Evolutionary conservation across 805 yeast species (phyloP).

Genomic region (Candida multigemmis): DNA sequence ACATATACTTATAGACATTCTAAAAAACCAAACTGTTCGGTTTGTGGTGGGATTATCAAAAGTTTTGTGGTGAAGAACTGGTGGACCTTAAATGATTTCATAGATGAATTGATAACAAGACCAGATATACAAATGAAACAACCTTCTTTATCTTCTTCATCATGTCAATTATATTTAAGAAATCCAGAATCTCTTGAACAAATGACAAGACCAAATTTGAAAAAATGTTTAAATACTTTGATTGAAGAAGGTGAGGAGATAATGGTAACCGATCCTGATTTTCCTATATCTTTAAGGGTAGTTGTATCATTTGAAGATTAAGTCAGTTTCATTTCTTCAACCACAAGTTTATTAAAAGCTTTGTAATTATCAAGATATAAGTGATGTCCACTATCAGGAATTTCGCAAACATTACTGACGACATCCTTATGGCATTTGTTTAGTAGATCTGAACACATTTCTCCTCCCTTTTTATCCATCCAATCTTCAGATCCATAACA

Average conservation of each 20-base stretch:
- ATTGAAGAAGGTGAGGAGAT: slow-evolving; percentile 39
- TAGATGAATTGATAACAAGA: slow-evolving; percentile 26
- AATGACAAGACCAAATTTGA: slow-evolving; percentile 36
- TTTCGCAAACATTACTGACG: slow-evolving; percentile 22
- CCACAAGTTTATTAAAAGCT: slow-evolving; percentile 43
- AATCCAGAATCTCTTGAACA: slow-evolving; percentile 39
- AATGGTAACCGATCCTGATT: slow-evolving; percentile 41
- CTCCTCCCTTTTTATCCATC: slow-evolving; percentile 50
- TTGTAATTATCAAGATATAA: slow-evolving; percentile 60
- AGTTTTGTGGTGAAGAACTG: slow-evolving; percentile 13
- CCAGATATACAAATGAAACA: slow-evolving; percentile 23
- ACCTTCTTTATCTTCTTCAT: slow-evolving; percentile 39
- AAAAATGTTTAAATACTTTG: slow-evolving; percentile 20
- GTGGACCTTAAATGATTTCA: slow-evolving; percentile 32
- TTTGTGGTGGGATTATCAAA: slow-evolving; percentile 50
- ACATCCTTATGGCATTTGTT: slow-evolving; percentile 8
- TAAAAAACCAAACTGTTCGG: slow-evolving; percentile 56
- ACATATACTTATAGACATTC: slow-evolving; percentile 64
- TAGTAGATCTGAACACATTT: slow-evolving; percentile 25
- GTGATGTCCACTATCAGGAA: slow-evolving; percentile 67
- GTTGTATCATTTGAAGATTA: slow-evolving; percentile 10
- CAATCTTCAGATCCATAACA: slow-evolving; percentile 72
- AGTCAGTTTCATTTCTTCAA: slow-evolving; percentile 39
- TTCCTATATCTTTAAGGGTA: slow-evolving; percentile 35
- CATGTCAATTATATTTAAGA: slow-evolving; percentile 33